Percentiles rank a stretch among this genome's conserved stretches.
Evolutionary conservation across 352 stramenopile genomes (phyloP).

Genomic region (Globisporangium uncinulatum): DNA sequence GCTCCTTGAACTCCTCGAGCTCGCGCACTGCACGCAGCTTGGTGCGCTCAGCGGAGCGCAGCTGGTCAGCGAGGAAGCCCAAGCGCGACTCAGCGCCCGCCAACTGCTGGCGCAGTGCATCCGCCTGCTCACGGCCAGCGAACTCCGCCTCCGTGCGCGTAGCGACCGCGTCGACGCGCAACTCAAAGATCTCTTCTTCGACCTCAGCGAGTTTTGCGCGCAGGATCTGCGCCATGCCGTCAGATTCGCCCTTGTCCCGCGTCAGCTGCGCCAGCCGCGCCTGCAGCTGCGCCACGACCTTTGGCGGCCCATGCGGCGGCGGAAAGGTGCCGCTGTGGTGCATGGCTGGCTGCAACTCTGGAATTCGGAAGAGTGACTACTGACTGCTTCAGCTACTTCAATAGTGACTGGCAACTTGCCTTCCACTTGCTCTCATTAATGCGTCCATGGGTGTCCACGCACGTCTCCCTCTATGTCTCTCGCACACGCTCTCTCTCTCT

Average conservation of each 20-base stretch:
- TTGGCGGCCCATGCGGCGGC: too few relatives aligned
- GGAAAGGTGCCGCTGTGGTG: too few relatives aligned
- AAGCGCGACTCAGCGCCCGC: slow-evolving; percentile 52
- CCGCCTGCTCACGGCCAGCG: slow-evolving; percentile 32
- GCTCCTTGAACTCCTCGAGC: slow-evolving; percentile 54
- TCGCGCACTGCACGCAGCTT: slow-evolving; percentile 45
- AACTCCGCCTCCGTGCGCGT: slow-evolving; percentile 45
- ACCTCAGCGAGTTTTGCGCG: slow-evolving; percentile 33
- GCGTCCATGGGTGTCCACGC: too few relatives aligned
- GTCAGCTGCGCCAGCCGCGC: slow-evolving; percentile 33
- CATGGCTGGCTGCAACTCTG: too few relatives aligned
- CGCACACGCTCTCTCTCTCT: too few relatives aligned
- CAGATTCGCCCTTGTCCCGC: slow-evolving; percentile 42
- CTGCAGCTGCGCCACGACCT: slow-evolving; percentile 15
- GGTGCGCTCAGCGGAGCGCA: slow-evolving; percentile 53
- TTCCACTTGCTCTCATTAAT: too few relatives aligned
- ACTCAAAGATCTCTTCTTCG: slow-evolving; percentile 63
- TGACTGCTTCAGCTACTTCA: too few relatives aligned
- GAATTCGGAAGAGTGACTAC: too few relatives aligned
- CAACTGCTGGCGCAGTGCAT: slow-evolving; percentile 36
- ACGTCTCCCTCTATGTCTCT: too few relatives aligned
- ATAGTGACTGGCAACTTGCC: too few relatives aligned
- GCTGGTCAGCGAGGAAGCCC: slow-evolving; percentile 39
- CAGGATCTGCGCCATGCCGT: slow-evolving; percentile 53
- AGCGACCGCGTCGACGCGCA: slow-evolving; percentile 41